These are phyloP conservation scores for Pneumocystis carinii DNA, from an alignment of 1,139 yeast genomes.

Conservation along the genomic window DNA sequence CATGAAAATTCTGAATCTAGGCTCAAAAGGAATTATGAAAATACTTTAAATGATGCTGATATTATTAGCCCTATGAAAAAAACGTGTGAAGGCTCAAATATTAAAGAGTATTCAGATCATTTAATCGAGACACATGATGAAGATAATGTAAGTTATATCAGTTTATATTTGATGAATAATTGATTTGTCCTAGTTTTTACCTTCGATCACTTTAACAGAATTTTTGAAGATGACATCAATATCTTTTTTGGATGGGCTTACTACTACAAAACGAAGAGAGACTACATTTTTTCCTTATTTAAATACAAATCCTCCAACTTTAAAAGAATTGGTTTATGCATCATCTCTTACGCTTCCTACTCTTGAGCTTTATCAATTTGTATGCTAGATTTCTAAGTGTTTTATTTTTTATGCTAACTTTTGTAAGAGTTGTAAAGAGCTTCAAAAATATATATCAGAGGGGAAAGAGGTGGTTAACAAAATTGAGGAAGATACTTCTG, in stretches of 20 bases:
- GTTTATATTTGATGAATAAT: neutral
- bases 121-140: neutral
- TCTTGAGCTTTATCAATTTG: constrained; percentile 23
- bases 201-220: constrained; percentile 18
- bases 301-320: constrained; percentile 15
- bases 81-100: neutral
- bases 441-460: constrained; percentile 36
- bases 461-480: constrained; percentile 34
- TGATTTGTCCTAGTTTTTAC: neutral
- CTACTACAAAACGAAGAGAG: constrained; percentile 19
- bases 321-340: constrained; percentile 19
- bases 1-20: neutral
- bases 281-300: constrained; percentile 19
- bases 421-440: constrained; percentile 31
- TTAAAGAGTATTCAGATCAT: neutral
- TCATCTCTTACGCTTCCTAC: constrained; percentile 20
- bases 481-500: constrained; percentile 31
- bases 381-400: constrained; percentile 1
- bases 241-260: constrained; percentile 24
- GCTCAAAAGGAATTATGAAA: neutral
- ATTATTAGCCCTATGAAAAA: neutral
- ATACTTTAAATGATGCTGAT: neutral
- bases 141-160: neutral
- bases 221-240: constrained; percentile 22
- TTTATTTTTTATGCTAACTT: neutral